Evolutionary conservation across 2,329 filamentous ascomycete species (phyloP).

Genomic region (Penicillium sp.): DNA sequence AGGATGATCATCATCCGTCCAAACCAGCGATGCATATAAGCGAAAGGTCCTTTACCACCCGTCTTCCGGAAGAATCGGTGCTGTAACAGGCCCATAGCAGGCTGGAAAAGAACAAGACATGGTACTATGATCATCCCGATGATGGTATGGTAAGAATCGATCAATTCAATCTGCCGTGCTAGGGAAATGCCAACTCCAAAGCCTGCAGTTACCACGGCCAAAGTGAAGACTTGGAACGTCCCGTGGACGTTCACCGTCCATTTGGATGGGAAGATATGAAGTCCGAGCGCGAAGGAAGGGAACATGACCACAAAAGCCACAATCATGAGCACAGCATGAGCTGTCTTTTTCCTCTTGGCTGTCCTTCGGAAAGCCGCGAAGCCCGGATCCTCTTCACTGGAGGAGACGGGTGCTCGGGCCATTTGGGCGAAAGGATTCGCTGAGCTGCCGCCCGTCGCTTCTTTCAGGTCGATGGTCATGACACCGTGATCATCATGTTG

Average conservation of each 20-base stretch:
- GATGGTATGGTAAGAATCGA: slow-evolving; percentile 48
- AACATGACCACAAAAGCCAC: slow-evolving; percentile 42
- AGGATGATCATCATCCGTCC: slow-evolving; percentile 51
- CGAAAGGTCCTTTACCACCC: slow-evolving; percentile 45
- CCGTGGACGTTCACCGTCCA: slow-evolving; percentile 45
- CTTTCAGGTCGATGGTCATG: slow-evolving; percentile 19
- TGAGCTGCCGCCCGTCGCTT: slow-evolving; percentile 21
- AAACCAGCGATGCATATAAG: slow-evolving; percentile 55
- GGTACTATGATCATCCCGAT: slow-evolving; percentile 54
- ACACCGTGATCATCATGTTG: slow-evolving; percentile 25
- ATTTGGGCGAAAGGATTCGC: slow-evolving; percentile 16
- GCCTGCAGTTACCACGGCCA: slow-evolving; percentile 48
- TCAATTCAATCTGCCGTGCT: slow-evolving; percentile 36
- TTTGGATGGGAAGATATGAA: slow-evolving; percentile 37
- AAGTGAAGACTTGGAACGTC: slow-evolving; percentile 47
- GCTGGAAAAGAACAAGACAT: slow-evolving; percentile 56
- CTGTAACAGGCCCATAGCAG: slow-evolving; percentile 51
- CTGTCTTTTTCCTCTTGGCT: slow-evolving; percentile 17
- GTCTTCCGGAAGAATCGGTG: slow-evolving; percentile 51
- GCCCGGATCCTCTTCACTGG: neutral
- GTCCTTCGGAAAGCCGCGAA: slow-evolving; percentile 4
- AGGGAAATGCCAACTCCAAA: slow-evolving; percentile 53
- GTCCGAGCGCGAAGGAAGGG: slow-evolving; percentile 29
- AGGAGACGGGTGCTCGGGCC: neutral
- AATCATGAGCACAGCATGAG: slow-evolving; percentile 37